Base-by-base conservation (phyloP, 768 basidiomycete genomes). In the Pulveroboletus sp. region DNA sequence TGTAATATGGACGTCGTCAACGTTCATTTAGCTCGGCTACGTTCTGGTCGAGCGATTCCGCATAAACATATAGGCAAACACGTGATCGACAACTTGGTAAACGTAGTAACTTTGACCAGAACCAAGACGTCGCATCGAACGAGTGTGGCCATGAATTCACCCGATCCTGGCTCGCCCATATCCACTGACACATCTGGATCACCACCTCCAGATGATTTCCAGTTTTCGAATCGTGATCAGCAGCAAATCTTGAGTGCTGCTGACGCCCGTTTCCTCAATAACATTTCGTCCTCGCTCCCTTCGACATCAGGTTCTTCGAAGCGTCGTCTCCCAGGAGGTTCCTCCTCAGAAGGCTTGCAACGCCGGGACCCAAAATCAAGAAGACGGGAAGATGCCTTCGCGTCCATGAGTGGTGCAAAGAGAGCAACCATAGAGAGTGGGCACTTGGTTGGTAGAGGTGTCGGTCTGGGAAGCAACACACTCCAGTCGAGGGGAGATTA, bases 351-450 rank as follows among this genome's bases (percentile, higher is more conserved):
- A 49, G 68, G 69, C 10, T 68, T 73, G 35, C 73, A 75, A 29
- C 70, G 69, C 51, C 70, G 80, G 37, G 80, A 81, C 56, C 64
- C 74, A 1, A 81, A 81, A 54, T 70, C 74, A 16, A 68, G 80
- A 54, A 74, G 74, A 47, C 69, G 76, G 36, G 77, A 75, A 41
- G 79, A 77, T 54, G 61, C 68, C 2, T 59, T 69, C 51, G 48
- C 52, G 27, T 20, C 57, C 19, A 40, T 54, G 16, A 48, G 44
- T 45, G 55, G 57, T 44, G 46, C 66, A 10, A 66, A 55, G 50
- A 58, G 64, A 52, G 31, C 52, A n/a, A 22, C n/a, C 11, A 34
- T 55, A 11, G 66, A 69, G 16, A 58, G 56, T 43, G 36, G 49
- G n/a, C 57, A 54, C 40, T 17, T 40, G 17, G 39, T 11, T 10